These are phyloP conservation scores for Coelastrella sp. DNA, from an alignment of 139 green algal genomes.

Conservation along the genomic window DNA sequence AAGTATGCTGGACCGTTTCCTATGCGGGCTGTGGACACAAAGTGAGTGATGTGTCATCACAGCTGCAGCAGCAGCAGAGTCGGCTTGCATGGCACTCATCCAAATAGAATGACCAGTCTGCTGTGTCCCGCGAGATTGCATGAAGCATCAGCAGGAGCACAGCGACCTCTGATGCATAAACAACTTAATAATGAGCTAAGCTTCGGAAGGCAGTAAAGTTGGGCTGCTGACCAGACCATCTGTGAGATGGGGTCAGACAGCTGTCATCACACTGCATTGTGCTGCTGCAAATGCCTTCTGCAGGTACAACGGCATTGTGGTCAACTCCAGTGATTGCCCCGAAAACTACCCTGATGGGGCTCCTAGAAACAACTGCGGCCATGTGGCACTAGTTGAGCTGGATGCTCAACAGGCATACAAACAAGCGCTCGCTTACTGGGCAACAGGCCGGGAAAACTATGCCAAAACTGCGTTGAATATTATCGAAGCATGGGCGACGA, in stretches of 20 bases:
- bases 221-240: too few species aligned
- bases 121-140: too few species aligned
- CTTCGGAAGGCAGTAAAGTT: too few species aligned
- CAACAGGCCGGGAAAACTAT: not conserved
- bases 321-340: not conserved
- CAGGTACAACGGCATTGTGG: not conserved
- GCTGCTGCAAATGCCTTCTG: not conserved
- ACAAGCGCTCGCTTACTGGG: slow-evolving; percentile 33
- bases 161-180: too few species aligned
- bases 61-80: not conserved
- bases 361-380: not conserved
- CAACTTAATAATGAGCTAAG: too few species aligned
- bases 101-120: too few species aligned
- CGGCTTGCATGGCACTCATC: not conserved
- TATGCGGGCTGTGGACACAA: not conserved
- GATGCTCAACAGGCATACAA: slow-evolving; percentile 46
- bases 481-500: slow-evolving; percentile 19
- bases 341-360: not conserved
- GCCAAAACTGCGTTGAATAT: slow-evolving; percentile 9
- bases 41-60: not conserved
- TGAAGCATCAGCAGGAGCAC: too few species aligned
- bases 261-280: too few species aligned
- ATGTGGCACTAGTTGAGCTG: slow-evolving; percentile 31
- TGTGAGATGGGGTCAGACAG: too few species aligned
- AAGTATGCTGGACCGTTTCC: slow-evolving; percentile 7